phyloP scores from a whole-genome alignment of 2,329 filamentous ascomycete genomes.

The Colletotrichum horii region DNA sequence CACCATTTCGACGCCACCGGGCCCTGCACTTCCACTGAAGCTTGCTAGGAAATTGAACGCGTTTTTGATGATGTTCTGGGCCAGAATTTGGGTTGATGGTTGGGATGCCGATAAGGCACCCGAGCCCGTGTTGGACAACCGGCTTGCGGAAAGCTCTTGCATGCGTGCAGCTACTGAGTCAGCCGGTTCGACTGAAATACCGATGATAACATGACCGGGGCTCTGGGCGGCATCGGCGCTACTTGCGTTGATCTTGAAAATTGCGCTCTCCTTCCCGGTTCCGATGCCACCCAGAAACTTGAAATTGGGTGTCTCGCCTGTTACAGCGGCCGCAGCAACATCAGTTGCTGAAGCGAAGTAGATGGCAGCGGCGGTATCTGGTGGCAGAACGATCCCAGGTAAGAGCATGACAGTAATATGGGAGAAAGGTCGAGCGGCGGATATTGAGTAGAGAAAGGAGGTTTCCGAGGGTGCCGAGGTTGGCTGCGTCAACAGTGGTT shows the following conservation, averaged over 20 bases:
- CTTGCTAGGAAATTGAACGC: slow-evolving; percentile 96
- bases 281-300: slow-evolving; percentile 88
- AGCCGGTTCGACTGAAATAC: slow-evolving; percentile 81
- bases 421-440: slow-evolving; percentile 63
- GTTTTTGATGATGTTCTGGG: slow-evolving; percentile 93
- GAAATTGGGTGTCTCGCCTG: slow-evolving; percentile 64
- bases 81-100: slow-evolving; percentile 77
- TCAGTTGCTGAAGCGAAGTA: slow-evolving; percentile 71
- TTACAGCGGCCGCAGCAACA: slow-evolving; percentile 41
- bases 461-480: slow-evolving; percentile 57
- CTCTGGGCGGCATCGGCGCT: slow-evolving; percentile 25
- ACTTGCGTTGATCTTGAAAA: slow-evolving; percentile 74
- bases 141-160: slow-evolving; percentile 57
- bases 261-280: slow-evolving; percentile 87
- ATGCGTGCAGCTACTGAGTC: slow-evolving; percentile 74
- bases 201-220: slow-evolving; percentile 69
- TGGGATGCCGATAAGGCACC: slow-evolving; percentile 29
- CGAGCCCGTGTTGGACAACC: slow-evolving; percentile 32
- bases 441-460: slow-evolving; percentile 61
- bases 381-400: slow-evolving; percentile 75
- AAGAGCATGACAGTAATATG: slow-evolving; percentile 91
- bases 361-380: slow-evolving; percentile 82
- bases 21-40: slow-evolving; percentile 71
- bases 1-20: slow-evolving; percentile 79
- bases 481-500: slow-evolving; percentile 60